Evolutionary conservation across 2,329 filamentous ascomycete genomes (phyloP).

Genomic region (Aspergillus aculeatinus): DNA sequence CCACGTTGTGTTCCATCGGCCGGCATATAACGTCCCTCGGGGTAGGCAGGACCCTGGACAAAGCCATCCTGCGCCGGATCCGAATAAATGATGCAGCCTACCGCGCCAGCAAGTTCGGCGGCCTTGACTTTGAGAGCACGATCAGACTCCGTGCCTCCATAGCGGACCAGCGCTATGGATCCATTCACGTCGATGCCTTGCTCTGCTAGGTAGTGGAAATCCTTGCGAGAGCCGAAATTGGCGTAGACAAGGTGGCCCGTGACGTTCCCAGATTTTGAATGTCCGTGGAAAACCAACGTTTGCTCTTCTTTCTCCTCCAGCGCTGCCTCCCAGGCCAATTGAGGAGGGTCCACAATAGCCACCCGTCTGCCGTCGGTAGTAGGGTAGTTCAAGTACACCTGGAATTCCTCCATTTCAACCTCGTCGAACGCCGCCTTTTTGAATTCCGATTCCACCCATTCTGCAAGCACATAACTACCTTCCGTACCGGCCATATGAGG

Average conservation of each 20-base stretch:
- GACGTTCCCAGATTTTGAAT: conserved; percentile 83
- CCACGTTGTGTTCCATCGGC: conserved; percentile 79
- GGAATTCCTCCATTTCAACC: conserved; percentile 73
- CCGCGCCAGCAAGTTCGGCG: conserved; percentile 81
- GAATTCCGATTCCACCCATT: conserved; percentile 81
- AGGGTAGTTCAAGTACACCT: conserved; percentile 92
- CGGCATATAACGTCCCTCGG: conserved; percentile 77
- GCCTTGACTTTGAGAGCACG: conserved; percentile 82
- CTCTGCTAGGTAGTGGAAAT: conserved; percentile 72
- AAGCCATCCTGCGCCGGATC: conserved; percentile 87
- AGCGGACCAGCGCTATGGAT: conserved; percentile 79
- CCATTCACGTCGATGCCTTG: conserved; percentile 72
- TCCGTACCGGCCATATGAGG: conserved; percentile 93
- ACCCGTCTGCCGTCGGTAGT: conserved; percentile 73
- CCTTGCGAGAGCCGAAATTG: conserved; percentile 83
- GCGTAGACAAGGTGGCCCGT: conserved; percentile 85
- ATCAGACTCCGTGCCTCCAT: conserved; percentile 72
- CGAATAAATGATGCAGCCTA: conserved; percentile 87
- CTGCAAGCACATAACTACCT: conserved; percentile 81
- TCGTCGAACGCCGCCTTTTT: conserved; percentile 69
- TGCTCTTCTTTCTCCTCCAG: conserved; percentile 81
- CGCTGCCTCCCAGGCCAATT: conserved; percentile 71
- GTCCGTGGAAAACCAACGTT: conserved; percentile 80
- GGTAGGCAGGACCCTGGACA: conserved; percentile 67
- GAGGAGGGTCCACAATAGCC: conserved; percentile 71